Evolutionary conservation across 1,284 basidiomycete species (phyloP), one percentile per base, ranked within the genome.

Genomic region (Fomitopsis schrenkii): DNA sequence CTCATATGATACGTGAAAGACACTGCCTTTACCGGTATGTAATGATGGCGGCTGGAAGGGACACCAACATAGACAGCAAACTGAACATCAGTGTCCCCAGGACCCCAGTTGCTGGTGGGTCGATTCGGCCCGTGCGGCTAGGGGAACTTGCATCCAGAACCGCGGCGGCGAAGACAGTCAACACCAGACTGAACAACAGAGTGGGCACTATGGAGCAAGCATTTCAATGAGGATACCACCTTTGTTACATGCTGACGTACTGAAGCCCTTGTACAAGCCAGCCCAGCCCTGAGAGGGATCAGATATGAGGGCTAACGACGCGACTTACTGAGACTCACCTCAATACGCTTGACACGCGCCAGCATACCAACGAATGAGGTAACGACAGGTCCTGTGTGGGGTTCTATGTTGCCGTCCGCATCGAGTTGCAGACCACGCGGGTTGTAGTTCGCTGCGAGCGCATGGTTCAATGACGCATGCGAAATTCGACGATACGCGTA

Each of bases 261-360:
- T 91, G 55, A 88, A 72, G 56, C 94, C 94, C 75, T 95, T 96
- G 81, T 91, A 95, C 45, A 95, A 73, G 19, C 94, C 94, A 57
- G 80, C 73, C 81, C 82, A 87, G 26, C 94, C 91, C 86, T 91
- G 59, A 28, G 48, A 59, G 59, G 53, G 48, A 59, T 48, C 42
- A 22, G 44, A 26, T 46, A 46, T 36, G 30, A 9, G 33, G 33
- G 8, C 35, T 58, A 15, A 17, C 30, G 33, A 48, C 17, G 19
- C 28, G 22, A 12, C n/a, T 14, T 6, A 4, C 28, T 5, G 15
- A 35, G 22, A 63, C 79, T 46, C 48, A 88, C 89, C 80, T 96
- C 94, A 15, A 95, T 81, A 59, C 80, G 82, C 71, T 89, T 88
- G 1, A 93, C 91, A 52, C 94, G 83, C 62, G 70, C 72, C 66